Evolutionary conservation across 2,329 filamentous ascomycete genomes (phyloP), one percentile per base, ranked within the genome.

Genomic region (Truncatella angustata): DNA sequence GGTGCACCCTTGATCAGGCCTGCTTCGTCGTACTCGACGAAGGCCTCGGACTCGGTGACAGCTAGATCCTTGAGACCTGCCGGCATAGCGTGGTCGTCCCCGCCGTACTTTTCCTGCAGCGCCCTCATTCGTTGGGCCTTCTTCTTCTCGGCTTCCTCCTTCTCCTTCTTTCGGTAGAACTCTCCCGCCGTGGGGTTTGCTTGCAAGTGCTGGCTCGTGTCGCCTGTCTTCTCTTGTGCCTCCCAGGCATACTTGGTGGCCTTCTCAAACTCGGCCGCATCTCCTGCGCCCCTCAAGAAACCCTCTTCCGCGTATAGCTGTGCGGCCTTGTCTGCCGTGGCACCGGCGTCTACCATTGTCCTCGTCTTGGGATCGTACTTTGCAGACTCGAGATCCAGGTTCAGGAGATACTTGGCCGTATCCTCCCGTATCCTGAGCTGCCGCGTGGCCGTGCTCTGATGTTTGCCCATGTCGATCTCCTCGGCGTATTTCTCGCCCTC

Each of bases 311-410:
- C 92, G 51, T 94, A 93, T 5, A 96, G 72, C 26, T 87, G 84
- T 6, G 92, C 88, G 3, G 90, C 88, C 60, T 86, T 87, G 72
- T 95, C 91, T 20, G 82, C 82, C 28, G 86, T 89, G 5, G 88
- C 91, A 44, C 91, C 91, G 56, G 84, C 85, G 65, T 96, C 90
- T 20, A 96, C 88, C 79, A 99, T 90, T 7, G 89, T 87, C 62
- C 94, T 82, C 11, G 92, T 97, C 68, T 99, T 99, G 0, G 94
- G 94, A 65, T 99, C 93, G 72, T 99, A 99, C 69, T 96, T 95
- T 2, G 95, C 94, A 1, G 92, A 97, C 64, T 99, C 94, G 3
- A 96, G 79, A 66, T 99, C 94, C 24, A 99, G 82, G 66, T 97
- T 97, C 7, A 97, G 76, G 3, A 99, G 78, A 67, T 99, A 99